Conservation (phyloP, 352 stramenopile genomes). For the Phytophthora chlamydospora region DNA sequence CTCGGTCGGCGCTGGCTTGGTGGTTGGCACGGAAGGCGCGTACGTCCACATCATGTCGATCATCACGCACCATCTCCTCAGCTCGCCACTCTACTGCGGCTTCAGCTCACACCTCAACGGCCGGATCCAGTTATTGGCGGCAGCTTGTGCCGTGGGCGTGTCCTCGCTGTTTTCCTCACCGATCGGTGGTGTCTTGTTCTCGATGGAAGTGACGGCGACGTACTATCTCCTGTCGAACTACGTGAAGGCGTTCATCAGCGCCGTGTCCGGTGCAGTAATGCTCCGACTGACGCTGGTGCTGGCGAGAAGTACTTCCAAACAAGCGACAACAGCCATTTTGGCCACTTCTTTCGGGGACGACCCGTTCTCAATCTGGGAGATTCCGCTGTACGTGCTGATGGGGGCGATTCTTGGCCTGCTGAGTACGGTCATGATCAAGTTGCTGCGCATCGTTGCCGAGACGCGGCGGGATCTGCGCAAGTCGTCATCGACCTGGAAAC, state of each 20-base stretch:
- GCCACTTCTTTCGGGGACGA: conserved; percentile 40
- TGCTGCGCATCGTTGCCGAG: conserved; percentile 52
- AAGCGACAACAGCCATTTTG: conserved; percentile 46
- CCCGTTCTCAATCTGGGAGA: conserved; percentile 60
- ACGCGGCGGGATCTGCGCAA: conserved; percentile 29
- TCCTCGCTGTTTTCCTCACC: conserved; percentile 92
- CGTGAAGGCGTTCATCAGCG: conserved; percentile 84
- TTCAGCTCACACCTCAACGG: conserved; percentile 75
- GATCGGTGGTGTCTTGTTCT: conserved; percentile 93
- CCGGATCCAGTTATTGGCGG: conserved; percentile 85
- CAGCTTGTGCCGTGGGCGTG: conserved; percentile 90
- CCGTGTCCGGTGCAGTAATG: conserved; percentile 70
- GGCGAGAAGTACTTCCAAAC: conserved; percentile 46
- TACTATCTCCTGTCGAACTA: conserved; percentile 89
- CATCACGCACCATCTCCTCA: conserved; percentile 88
- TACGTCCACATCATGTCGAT: conserved; percentile 96
- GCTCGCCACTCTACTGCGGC: conserved; percentile 57
- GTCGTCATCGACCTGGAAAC: conserved; percentile 41
- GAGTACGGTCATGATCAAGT: conserved; percentile 45
- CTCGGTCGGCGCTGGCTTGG: conserved; percentile 91
- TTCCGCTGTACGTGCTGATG: conserved; percentile 59
- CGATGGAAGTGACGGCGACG: conserved; percentile 90
- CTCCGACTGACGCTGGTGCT: conserved; percentile 61
- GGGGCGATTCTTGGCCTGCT: conserved; percentile 56
- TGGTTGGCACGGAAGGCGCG: conserved; percentile 97